phyloP scores from a whole-genome alignment of 2,329 filamentous ascomycete species.

The Akanthomyces dipterigenus region DNA sequence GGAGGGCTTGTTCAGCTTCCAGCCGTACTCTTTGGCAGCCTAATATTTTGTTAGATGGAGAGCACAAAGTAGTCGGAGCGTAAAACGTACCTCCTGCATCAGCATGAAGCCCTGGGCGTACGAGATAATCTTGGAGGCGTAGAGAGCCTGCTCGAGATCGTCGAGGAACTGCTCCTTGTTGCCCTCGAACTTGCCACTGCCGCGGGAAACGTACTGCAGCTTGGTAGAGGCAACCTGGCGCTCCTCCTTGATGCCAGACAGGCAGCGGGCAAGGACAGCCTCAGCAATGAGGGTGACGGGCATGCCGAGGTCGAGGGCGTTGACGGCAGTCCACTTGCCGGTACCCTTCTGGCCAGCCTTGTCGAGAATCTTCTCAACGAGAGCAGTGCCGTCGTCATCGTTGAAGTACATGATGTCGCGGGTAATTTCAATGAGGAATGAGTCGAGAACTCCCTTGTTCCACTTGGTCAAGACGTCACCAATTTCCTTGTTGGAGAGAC shows the following conservation, averaged over 20 bases:
- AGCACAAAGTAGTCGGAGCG: neutral
- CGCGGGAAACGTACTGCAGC: slow-evolving; percentile 67
- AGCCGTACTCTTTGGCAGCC: slow-evolving; percentile 91
- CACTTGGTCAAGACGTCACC: slow-evolving; percentile 90
- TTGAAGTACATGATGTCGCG: slow-evolving; percentile 98
- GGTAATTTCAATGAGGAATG: slow-evolving; percentile 98
- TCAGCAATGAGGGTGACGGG: slow-evolving; percentile 97
- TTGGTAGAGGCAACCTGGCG: slow-evolving; percentile 73
- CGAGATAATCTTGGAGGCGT: slow-evolving; percentile 99
- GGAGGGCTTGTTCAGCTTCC: slow-evolving; percentile 99
- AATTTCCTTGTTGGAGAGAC: slow-evolving; percentile 86
- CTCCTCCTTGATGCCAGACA: slow-evolving; percentile 92
- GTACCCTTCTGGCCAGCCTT: slow-evolving; percentile 99
- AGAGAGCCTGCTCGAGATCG: slow-evolving; percentile 97
- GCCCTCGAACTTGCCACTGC: slow-evolving; percentile 70
- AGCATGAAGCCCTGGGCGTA: slow-evolving; percentile 99
- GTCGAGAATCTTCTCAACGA: slow-evolving; percentile 98
- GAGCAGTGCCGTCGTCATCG: slow-evolving; percentile 82
- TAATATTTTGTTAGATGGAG: slow-evolving; percentile 27
- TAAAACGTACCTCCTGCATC: slow-evolving; percentile 78
- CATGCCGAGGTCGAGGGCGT: slow-evolving; percentile 96
- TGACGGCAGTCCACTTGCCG: slow-evolving; percentile 99
- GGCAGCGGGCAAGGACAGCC: slow-evolving; percentile 89
- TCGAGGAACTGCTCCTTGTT: slow-evolving; percentile 91
- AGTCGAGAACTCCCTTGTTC: slow-evolving; percentile 98